Evolutionary conservation across 1,284 basidiomycete species (phyloP).

Genomic region (Violaceomyces palustris): DNA sequence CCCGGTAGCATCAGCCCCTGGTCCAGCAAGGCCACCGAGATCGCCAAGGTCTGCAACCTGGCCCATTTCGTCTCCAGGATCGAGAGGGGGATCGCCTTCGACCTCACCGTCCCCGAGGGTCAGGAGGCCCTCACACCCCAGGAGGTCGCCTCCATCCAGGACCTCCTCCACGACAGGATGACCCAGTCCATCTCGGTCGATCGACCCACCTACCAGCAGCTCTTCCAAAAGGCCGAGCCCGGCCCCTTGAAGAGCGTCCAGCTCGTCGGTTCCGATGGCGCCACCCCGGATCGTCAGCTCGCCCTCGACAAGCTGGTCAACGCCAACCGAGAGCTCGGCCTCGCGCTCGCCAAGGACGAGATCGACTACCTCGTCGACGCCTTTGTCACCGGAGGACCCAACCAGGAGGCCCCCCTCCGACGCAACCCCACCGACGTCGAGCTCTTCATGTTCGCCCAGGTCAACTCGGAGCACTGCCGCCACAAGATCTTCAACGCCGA

Average conservation of each 20-base stretch:
- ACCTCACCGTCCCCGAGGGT: conserved; percentile 61
- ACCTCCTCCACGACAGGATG: conserved; percentile 72
- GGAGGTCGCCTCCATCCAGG: conserved; percentile 19
- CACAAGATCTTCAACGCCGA: conserved; percentile 99
- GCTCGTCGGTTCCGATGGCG: conserved; percentile 53
- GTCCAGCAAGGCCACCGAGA: conserved; percentile 97
- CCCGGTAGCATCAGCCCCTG: conserved; percentile 71
- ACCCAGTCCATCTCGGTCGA: conserved; percentile 66
- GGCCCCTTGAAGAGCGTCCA: conserved; percentile 68
- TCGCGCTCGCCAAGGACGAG: conserved; percentile 84
- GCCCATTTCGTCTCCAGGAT: conserved; percentile 67
- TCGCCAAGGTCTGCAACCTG: conserved; percentile 72
- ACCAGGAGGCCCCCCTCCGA: conserved; percentile 56
- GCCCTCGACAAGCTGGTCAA: conserved; percentile 58
- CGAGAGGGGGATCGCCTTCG: conserved; percentile 75
- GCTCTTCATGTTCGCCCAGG: conserved; percentile 99
- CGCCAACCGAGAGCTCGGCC: conserved; percentile 80
- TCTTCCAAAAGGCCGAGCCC: conserved; percentile 70
- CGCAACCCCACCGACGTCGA: conserved; percentile 76
- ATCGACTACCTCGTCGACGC: conserved; percentile 88
- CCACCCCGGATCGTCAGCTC: conserved; percentile 31
- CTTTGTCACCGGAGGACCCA: conserved; percentile 60
- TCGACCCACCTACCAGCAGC: conserved; percentile 59
- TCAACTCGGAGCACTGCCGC: conserved; percentile 98
- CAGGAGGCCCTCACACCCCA: conserved; percentile 28